Base-by-base conservation (phyloP, 2,329 filamentous ascomycete genomes). In the Emmonsiellopsis sp. region DNA sequence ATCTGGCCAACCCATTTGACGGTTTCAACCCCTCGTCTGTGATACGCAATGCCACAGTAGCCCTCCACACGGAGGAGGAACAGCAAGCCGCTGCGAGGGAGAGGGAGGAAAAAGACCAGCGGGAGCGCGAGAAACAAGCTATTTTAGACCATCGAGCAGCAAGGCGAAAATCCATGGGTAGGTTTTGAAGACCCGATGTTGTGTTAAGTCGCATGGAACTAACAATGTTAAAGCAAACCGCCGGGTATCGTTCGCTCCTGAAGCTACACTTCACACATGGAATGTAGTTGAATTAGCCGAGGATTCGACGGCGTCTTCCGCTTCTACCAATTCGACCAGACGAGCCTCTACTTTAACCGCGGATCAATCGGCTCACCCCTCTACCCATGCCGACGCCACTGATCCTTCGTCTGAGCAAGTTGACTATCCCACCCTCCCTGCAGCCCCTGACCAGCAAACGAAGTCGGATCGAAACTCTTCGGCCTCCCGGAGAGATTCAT, bases 181-280 rank as follows among this genome's bases (percentile, higher is more conserved):
- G 39, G 67, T 61, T 31, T 32, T n/a, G 31, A 17, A 17, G 17
- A 10, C 31, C 10, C 8, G 6, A 6, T 5, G 27, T 31, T 17
- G 8, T 34, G 5, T 17, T 13, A 17, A 31, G 8, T 3, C n/a
- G 14, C n/a, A 10, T 9, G 13, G 11, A 42, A 27, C 53, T 48
- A 54, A 52, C 11, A 33, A 52, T 45, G 37, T 52, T 37, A 42
- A 55, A 80, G 81, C 92, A 47, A 95, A 93, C 67, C 84, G 93
- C 63, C 84, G 93, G 65, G 93, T 98, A 36, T 97, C 92, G 0
- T 98, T 98, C 70, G 93, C 93, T 4, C 93, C 93, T 1, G 93
- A 98, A 71, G 93, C 93, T 10, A 98, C 93, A 3, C 78, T 98
- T 37, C 93, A 98, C 67, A 98, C 93, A 0, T 97, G 95, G 79